These are phyloP conservation scores for Metschnikowia borealis DNA, from an alignment of 805 yeast genomes.

Conservation along the genomic window DNA sequence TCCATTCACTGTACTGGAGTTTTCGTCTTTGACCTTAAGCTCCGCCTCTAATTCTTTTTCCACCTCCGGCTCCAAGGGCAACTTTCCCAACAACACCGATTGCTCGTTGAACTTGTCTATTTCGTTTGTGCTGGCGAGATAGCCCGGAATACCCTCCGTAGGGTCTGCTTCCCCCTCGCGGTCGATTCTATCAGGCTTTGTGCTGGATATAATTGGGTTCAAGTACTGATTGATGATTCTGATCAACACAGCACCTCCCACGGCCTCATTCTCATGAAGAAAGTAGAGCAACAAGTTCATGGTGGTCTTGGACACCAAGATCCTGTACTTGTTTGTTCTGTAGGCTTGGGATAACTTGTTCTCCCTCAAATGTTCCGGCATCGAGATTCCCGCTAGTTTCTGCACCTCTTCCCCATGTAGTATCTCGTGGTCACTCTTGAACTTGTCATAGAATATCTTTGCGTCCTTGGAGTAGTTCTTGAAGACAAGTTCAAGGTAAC, in stretches of 20 bases:
- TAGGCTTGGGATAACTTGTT: conserved; percentile 78
- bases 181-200: conserved; percentile 37
- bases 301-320: conserved; percentile 77
- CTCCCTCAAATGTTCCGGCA: conserved; percentile 77
- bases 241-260: conserved; percentile 85
- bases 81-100: conserved; percentile 73
- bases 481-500: conserved; percentile 72
- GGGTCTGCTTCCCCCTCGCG: conserved; percentile 47
- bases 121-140: conserved; percentile 39
- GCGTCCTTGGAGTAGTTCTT: conserved; percentile 61
- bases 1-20: conserved; percentile 28
- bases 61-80: conserved; percentile 84
- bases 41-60: conserved; percentile 81
- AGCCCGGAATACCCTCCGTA: conserved; percentile 51
- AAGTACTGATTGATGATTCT: conserved; percentile 83
- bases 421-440: conserved; percentile 65
- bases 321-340: conserved; percentile 65
- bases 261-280: conserved; percentile 84
- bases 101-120: conserved; percentile 63
- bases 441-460: conserved; percentile 70
- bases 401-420: conserved; percentile 77
- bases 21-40: conserved; percentile 71
- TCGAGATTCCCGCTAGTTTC: conserved; percentile 66
- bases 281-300: conserved; percentile 80
- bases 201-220: conserved; percentile 44